Base-by-base conservation (phyloP, 2,329 filamentous ascomycete genomes). In the Fonsecaea pedrosoi region DNA sequence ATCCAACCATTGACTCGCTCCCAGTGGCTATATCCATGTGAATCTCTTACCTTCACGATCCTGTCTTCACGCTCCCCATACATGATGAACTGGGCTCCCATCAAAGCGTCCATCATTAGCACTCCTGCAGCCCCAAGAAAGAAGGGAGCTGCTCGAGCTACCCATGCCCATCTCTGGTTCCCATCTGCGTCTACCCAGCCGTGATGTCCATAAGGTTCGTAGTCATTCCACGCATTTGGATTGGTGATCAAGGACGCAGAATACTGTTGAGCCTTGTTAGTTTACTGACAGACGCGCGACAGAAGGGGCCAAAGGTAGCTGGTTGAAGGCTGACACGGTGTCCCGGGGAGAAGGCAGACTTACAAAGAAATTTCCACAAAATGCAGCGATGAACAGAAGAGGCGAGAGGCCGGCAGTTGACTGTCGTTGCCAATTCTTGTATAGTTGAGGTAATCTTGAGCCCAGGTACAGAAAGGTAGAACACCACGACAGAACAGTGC, bases 91-190 rank as follows among this genome's bases (percentile, higher is more conserved):
- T 90, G 88, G 40, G 88, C 75, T 0, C 87, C 87, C 62, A 90
- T 85, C 32, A 83, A 84, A 0, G 82, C 87, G 75, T 90, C 88
- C 75, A 90, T 80, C 21, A 82, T 79, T 6, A 90, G 77, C 1
- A 90, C 88, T 8, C 88, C 88, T 1, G 87, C 86, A 5, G 88
- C 87, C 5, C 88, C 88, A 0, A 90, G 80, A 75, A 87, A 90
- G 75, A 90, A 90, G 0, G 88, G 88, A 12, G 84, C 76, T 1
- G 87, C 85, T 8, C 84, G 82, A 2, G 81, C 76, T 8, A 89
- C 80, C 88, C 88, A 90, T 57, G 84, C 82, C 8, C 69, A 69
- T 1, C 86, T 80, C 18, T 83, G 77, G 70, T 82, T 88, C 3
- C 88, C 88, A 9, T 83, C 78, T 1, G 76, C 72, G 9, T 83